Evolutionary conservation across 352 stramenopile genomes (phyloP), one percentile per base, ranked within the genome.

Genomic region (Phytophthora pini): DNA sequence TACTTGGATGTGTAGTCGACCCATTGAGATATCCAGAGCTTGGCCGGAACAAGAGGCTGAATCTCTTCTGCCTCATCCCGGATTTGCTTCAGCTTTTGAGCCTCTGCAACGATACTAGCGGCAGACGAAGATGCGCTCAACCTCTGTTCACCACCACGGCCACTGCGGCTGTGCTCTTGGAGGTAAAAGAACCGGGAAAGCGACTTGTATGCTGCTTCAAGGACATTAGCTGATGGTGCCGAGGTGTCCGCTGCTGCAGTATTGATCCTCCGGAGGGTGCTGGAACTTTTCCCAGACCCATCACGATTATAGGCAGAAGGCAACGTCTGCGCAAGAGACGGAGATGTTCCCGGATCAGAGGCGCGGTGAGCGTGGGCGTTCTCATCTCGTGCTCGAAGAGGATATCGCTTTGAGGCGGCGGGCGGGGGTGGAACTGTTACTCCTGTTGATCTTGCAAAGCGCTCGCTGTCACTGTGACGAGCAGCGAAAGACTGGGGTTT

Each of bases 1-100:
- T 99, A 99, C 78, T 99, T 99, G 72, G 87, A 96, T 5, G 97
- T 99, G 77, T 99, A 99, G 72, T 99, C 98, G 7, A 99, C 97
- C 81, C 98, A 99, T 48, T 97, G 85, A 17, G 89, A 90, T 11
- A 99, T 90, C 96, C 97, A 99, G 56, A 98, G 87, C 0, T 69
- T 81, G 4, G 89, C 72, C 2, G 81, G 78, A 2, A 74, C 17
- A 38, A 67, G 47, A 55, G 61, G 56, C 13, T 62, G 56, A 7
- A 58, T 62, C n/a, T 80, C 68, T 32, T 86, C 78, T 12, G 76
- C 75, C 40, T 90, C 81, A 2, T 79, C 56, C 8, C 76, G 73
- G 36, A 91, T 76, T 58, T 92, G 77, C 38, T 89, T 89, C 10
- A 92, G 39, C n/a, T 79, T 76, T 47, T 88, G 82, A 12, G 84